Evolutionary conservation across 2,329 filamentous ascomycete species (phyloP).

Genomic region (Dryadomyces quercivorus): DNA sequence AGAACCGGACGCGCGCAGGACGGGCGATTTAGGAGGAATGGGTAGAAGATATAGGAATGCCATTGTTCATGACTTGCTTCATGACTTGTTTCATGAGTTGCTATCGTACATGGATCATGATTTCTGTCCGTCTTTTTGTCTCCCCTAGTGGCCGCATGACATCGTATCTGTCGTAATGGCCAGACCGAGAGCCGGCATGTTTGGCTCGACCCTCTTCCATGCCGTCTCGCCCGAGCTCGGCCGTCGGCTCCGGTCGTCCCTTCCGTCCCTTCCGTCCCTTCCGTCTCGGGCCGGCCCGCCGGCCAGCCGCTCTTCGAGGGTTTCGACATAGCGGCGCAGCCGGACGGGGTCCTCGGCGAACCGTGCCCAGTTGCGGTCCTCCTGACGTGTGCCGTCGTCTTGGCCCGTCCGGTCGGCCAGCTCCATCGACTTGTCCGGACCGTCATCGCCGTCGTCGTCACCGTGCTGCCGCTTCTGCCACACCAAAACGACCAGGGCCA

Average conservation of each 20-base stretch:
- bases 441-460: not conserved
- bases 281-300: no score
- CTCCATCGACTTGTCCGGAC: not conserved
- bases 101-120: no score
- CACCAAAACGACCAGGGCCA: not conserved
- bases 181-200: not conserved
- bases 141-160: no score
- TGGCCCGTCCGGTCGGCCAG: no score
- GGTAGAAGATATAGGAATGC: no score
- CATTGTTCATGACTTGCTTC: no score
- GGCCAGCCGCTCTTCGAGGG: conserved; percentile 13
- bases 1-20: conserved; percentile 39
- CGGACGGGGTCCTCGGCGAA: conserved; percentile 13
- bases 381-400: not conserved
- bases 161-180: not conserved
- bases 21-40: conserved; percentile 21
- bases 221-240: not conserved
- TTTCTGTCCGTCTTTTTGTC: no score
- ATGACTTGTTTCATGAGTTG: no score
- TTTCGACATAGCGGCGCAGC: conserved; percentile 16
- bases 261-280: not conserved
- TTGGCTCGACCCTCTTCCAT: not conserved
- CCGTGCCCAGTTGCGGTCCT: conserved; percentile 14
- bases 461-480: not conserved
- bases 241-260: not conserved